These are phyloP conservation scores for Podospora australis DNA, from an alignment of 495 filamentous ascomycete genomes.

Conservation along the genomic window DNA sequence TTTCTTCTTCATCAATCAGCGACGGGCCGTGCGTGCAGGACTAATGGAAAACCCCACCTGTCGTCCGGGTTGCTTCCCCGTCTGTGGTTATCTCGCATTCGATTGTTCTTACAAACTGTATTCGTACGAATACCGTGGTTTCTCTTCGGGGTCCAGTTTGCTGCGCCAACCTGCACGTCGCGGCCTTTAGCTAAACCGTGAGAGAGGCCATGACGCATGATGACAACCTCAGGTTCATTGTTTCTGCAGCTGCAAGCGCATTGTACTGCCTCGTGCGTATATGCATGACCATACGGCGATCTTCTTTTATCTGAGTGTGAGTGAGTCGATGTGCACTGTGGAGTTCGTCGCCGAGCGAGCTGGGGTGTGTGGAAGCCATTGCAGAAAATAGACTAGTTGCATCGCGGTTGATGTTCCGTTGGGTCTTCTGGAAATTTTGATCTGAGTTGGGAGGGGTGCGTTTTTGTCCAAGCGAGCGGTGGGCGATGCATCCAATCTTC, in stretches of 20 bases:
- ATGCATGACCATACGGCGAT: too few relatives aligned
- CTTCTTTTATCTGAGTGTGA: too few relatives aligned
- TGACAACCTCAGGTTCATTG: neutral
- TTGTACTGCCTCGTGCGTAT: neutral
- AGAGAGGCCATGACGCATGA: neutral
- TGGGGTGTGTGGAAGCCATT: conserved; percentile 1
- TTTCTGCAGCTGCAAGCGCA: neutral
- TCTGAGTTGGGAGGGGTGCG: too few relatives aligned
- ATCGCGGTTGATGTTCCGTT: conserved; percentile 13
- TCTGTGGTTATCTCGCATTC: neutral
- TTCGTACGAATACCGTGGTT: neutral
- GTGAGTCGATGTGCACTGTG: conserved; percentile 1
- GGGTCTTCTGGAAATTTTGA: conserved; percentile 20
- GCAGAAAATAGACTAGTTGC: conserved; percentile 11
- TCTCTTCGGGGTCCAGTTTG: neutral
- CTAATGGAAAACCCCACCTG: neutral
- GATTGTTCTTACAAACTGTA: too few relatives aligned
- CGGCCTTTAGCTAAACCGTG: neutral
- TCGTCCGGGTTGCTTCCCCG: neutral
- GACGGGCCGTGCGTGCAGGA: neutral
- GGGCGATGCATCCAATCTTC: too few relatives aligned
- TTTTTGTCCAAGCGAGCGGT: conserved; percentile 10
- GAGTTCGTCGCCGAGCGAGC: conserved; percentile 4
- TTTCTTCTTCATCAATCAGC: neutral
- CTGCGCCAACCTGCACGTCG: neutral